Conservation (phyloP, 192 early-diverging fungal species). For the Gorgonomyces haynaldii region DNA sequence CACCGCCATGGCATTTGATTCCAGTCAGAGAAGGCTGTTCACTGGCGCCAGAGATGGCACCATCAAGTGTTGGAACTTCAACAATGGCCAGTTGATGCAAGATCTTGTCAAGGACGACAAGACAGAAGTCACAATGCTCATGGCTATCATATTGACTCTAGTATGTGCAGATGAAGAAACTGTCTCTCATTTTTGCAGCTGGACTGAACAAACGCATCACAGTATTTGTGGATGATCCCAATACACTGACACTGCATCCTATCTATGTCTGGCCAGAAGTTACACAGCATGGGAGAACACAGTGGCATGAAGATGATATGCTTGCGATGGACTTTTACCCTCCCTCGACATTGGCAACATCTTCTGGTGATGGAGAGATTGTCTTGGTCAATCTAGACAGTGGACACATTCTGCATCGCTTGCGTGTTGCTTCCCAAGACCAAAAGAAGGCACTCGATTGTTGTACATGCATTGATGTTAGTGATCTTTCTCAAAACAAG, state of each 20-base stretch:
- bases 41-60: constrained; percentile 48
- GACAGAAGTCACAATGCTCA: constrained; percentile 37
- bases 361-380: constrained; percentile 35
- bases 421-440: constrained; percentile 19
- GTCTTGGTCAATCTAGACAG: constrained; percentile 26
- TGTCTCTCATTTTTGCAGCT: constrained; percentile 32
- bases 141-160: constrained; percentile 8
- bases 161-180: constrained; percentile 35
- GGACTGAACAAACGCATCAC: constrained; percentile 40
- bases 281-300: constrained; percentile 6
- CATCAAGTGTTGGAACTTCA: constrained; percentile 47
- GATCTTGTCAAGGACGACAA: constrained; percentile 34
- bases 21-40: constrained; percentile 25
- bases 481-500: constrained; percentile 27
- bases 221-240: constrained; percentile 33
- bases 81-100: constrained; percentile 45
- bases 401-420: constrained; percentile 23
- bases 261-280: constrained; percentile 17
- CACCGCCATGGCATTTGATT: constrained; percentile 40
- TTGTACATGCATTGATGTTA: constrained; percentile 4
- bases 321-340: constrained; percentile 31
- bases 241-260: constrained; percentile 15
- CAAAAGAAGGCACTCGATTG: background rate
- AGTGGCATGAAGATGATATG: constrained; percentile 39
- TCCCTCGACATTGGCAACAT: constrained; percentile 33